Percentiles rank a stretch among this genome's conserved stretches.
Evolutionary conservation across 2,329 filamentous ascomycete genomes (phyloP).

Genomic region (Fusarium miscanthi): DNA sequence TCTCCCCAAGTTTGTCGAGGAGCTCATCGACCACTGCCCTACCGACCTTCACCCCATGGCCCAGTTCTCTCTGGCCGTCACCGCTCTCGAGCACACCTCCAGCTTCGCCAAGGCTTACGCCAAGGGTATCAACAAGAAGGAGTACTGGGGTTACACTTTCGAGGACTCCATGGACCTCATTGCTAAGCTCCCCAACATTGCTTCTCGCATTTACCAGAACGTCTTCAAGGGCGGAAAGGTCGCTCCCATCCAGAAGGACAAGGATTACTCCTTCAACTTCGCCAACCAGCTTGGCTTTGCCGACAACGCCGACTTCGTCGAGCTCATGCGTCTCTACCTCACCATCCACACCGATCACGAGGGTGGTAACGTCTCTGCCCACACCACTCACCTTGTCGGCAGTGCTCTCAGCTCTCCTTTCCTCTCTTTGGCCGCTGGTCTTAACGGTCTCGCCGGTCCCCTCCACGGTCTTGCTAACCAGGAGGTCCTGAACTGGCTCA

Average conservation of each 20-base stretch:
- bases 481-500: conserved; percentile 99
- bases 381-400: conserved; percentile 98
- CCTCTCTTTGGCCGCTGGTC: conserved; percentile 94
- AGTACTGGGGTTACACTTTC: conserved; percentile 99
- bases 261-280: conserved; percentile 99
- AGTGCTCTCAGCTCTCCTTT: conserved; percentile 96
- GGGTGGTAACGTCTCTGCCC: conserved; percentile 97
- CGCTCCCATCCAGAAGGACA: conserved; percentile 93
- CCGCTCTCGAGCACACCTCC: conserved; percentile 97
- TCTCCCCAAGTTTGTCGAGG: conserved; percentile 97
- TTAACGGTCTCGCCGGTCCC: conserved; percentile 97
- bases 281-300: conserved; percentile 99
- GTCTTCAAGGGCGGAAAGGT: conserved; percentile 99
- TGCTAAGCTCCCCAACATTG: conserved; percentile 98
- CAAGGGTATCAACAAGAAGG: conserved; percentile 99
- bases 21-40: conserved; percentile 99
- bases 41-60: conserved; percentile 99
- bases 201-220: conserved; percentile 99
- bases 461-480: conserved; percentile 99
- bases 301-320: conserved; percentile 94
- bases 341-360: conserved; percentile 99
- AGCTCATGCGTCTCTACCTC: conserved; percentile 98
- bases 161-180: conserved; percentile 99
- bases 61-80: conserved; percentile 97
- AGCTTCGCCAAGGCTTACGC: conserved; percentile 98